Percentiles rank a stretch among this genome's conserved stretches.
These are phyloP conservation scores for Syzygium malaccense DNA, from an alignment of 441 rosid species.

Conservation along the genomic window DNA sequence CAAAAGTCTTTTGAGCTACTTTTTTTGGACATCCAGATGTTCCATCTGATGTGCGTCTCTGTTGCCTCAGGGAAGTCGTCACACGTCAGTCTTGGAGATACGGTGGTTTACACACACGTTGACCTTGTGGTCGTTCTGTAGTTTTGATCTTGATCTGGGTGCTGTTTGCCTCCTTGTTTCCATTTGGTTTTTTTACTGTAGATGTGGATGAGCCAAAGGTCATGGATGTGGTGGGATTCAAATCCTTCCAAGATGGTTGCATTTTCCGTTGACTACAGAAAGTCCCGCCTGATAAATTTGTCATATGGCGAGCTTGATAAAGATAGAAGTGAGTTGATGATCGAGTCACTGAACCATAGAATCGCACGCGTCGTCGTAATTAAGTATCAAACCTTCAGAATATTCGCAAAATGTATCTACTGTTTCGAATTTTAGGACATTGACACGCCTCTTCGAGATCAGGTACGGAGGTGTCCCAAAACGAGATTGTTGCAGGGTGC, in stretches of 20 bases:
- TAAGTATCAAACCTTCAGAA: background rate
- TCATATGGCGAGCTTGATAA: background rate
- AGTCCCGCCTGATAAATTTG: background rate
- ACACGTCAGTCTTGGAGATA: background rate
- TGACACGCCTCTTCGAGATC: background rate
- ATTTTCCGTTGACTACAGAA: background rate
- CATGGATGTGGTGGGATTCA: background rate
- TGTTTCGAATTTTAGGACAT: background rate
- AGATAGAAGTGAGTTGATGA: background rate
- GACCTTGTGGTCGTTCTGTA: background rate
- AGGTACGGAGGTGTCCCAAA: background rate
- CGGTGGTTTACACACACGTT: background rate
- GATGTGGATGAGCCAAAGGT: background rate
- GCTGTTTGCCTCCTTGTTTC: background rate
- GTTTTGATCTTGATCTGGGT: background rate
- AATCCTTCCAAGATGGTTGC: background rate
- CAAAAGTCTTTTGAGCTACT: background rate
- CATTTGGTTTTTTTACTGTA: background rate
- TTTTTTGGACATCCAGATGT: background rate
- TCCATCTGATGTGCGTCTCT: background rate
- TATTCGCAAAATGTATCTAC: background rate
- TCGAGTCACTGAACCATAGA: background rate
- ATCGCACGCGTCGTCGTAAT: too few relatives aligned
- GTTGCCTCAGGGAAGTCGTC: background rate
- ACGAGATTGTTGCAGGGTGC: background rate